phyloP scores from a whole-genome alignment of 129 eudicot genomes.

The Flaveria bidentis region DNA sequence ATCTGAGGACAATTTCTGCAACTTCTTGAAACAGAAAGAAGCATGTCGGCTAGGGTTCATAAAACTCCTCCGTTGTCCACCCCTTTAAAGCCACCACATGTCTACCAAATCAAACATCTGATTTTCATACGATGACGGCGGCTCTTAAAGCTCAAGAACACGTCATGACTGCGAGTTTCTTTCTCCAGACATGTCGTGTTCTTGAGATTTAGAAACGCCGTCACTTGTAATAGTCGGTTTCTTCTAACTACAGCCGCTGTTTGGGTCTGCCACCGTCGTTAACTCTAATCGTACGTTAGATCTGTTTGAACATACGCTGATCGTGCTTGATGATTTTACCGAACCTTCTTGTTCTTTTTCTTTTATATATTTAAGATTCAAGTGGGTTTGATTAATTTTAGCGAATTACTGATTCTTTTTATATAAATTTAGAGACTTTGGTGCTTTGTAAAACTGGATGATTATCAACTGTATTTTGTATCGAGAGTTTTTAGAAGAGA shows the following conservation, averaged over 20 bases:
- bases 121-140: conserved; percentile 11
- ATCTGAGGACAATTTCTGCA: neutral
- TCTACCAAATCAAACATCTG: neutral
- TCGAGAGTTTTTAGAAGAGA: too few species aligned
- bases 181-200: neutral
- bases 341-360: too few species aligned
- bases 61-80: neutral
- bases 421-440: neutral
- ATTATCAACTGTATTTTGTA: neutral
- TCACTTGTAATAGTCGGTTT: conserved; percentile 12
- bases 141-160: conserved; percentile 26
- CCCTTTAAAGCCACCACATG: neutral
- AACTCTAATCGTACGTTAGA: neutral
- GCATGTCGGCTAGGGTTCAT: conserved; percentile 1
- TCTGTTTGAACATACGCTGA: neutral
- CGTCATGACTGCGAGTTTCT: conserved; percentile 5
- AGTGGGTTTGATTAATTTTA: neutral
- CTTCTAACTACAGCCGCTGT: neutral
- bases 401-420: too few species aligned
- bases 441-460: neutral
- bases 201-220: conserved; percentile 19
- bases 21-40: neutral
- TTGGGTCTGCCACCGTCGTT: neutral
- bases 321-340: neutral
- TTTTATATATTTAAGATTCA: neutral